A percentile compares a stretch with the other conserved stretches of the same genome.
phyloP scores from a whole-genome alignment of 78 protist species.

The Isochrysis galbana region DNA sequence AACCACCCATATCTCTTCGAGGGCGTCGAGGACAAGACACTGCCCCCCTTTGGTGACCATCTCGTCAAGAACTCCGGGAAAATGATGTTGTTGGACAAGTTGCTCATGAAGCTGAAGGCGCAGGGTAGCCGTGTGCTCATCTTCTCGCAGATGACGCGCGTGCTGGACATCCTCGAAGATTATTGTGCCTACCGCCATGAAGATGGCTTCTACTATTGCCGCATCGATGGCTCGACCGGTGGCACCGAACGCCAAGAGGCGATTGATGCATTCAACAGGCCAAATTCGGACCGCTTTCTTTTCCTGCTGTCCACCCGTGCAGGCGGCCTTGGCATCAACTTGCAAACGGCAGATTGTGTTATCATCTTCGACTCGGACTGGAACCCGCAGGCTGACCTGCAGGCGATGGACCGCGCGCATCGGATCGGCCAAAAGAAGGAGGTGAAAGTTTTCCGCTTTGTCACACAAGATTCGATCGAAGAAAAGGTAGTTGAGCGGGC shows the following conservation, averaged over 20 bases:
- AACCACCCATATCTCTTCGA: slow-evolving; percentile 91
- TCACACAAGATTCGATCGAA: slow-evolving; percentile 78
- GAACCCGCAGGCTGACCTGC: slow-evolving; percentile 65
- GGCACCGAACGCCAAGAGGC: slow-evolving; percentile 73
- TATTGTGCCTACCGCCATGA: slow-evolving; percentile 43
- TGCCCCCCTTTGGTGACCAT: slow-evolving; percentile 17
- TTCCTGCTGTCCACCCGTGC: slow-evolving; percentile 78
- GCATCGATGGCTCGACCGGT: slow-evolving; percentile 71
- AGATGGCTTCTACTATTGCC: slow-evolving; percentile 43
- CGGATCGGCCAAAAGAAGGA: slow-evolving; percentile 96
- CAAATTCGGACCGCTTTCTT: slow-evolving; percentile 21
- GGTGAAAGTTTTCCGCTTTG: slow-evolving; percentile 90
- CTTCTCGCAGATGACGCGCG: slow-evolving; percentile 90
- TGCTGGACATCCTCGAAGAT: slow-evolving; percentile 88
- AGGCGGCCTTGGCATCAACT: slow-evolving; percentile 76
- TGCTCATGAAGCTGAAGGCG: slow-evolving; percentile 75
- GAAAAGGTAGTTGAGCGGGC: slow-evolving; percentile 88
- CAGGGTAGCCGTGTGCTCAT: slow-evolving; percentile 89
- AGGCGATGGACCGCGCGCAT: slow-evolving; percentile 90
- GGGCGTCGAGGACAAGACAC: slow-evolving; percentile 62
- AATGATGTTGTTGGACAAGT: slow-evolving; percentile 82
- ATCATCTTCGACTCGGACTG: slow-evolving; percentile 69
- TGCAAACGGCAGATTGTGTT: slow-evolving; percentile 65
- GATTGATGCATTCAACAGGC: slow-evolving; percentile 41
- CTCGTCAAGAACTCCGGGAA: slow-evolving; percentile 75